These are phyloP conservation scores for Arthrocladium fulminans DNA, from an alignment of 2,329 filamentous ascomycete species.

Conservation along the genomic window DNA sequence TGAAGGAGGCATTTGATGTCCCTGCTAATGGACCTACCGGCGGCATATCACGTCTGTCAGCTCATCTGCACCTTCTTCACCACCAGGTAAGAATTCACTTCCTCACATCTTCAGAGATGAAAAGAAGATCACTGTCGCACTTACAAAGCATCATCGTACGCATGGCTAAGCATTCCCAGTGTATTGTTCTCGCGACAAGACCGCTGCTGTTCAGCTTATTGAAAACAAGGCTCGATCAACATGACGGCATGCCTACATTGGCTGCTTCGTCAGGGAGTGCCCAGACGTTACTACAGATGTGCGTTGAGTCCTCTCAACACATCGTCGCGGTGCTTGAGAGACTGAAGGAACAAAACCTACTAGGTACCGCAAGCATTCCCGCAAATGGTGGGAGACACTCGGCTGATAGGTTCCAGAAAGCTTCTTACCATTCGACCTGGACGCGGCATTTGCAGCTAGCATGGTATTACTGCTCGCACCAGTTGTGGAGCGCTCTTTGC, in stretches of 20 bases:
- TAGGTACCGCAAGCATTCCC: conserved; percentile 32
- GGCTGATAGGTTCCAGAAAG: conserved; percentile 30
- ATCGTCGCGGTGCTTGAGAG: conserved; percentile 37
- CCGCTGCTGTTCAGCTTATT: conserved; percentile 38
- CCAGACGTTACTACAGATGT: conserved; percentile 33
- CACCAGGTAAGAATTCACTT: conserved; percentile 29
- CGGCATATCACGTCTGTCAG: conserved; percentile 35
- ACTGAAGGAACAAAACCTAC: conserved; percentile 38
- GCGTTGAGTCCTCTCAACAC: conserved; percentile 37
- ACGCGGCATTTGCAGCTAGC: conserved; percentile 37
- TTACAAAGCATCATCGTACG: neutral
- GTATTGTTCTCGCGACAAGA: conserved; percentile 34
- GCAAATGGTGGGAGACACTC: neutral
- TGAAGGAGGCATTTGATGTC: conserved; percentile 31
- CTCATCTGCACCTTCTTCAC: conserved; percentile 33
- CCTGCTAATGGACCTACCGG: conserved; percentile 30
- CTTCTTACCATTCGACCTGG: conserved; percentile 43
- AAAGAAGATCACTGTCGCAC: too few relatives aligned
- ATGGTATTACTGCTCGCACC: conserved; percentile 36
- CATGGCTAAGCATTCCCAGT: conserved; percentile 21
- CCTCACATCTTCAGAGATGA: neutral
- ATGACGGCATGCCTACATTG: conserved; percentile 24
- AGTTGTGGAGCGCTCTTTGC: conserved; percentile 27
- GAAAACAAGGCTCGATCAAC: conserved; percentile 28
- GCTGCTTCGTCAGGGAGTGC: conserved; percentile 32